phyloP scores from a whole-genome alignment of 2,329 filamentous ascomycete species.

The Fusarium pininemorale region DNA sequence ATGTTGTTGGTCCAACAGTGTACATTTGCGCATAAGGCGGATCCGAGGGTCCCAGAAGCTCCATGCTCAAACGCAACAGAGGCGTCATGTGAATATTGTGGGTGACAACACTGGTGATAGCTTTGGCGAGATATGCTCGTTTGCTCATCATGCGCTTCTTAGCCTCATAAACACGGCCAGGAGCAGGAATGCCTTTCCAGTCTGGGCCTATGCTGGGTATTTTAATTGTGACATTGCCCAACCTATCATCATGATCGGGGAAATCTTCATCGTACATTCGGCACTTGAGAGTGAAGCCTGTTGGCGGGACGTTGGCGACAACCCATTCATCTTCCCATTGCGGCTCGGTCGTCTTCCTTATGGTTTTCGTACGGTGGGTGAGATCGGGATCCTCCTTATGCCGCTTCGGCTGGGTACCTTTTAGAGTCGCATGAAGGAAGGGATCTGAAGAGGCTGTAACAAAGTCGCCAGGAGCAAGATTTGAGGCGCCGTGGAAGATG shows the following conservation, averaged over 20 bases:
- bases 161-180: conserved; percentile 69
- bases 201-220: conserved; percentile 67
- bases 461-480: conserved; percentile 85
- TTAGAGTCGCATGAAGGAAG: conserved; percentile 80
- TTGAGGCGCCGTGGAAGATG: conserved; percentile 81
- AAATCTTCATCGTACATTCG: conserved; percentile 91
- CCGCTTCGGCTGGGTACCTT: conserved; percentile 72
- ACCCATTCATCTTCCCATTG: conserved; percentile 88
- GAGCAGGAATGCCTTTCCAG: conserved; percentile 74
- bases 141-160: conserved; percentile 90
- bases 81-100: conserved; percentile 74
- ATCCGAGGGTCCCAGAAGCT: conserved; percentile 80
- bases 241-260: conserved; percentile 83
- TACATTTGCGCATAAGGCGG: conserved; percentile 75
- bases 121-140: conserved; percentile 80
- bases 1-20: conserved; percentile 79
- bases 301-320: conserved; percentile 83
- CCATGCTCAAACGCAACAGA: conserved; percentile 75
- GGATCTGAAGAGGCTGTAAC: conserved; percentile 83
- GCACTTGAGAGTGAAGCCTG: conserved; percentile 85
- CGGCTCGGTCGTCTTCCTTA: conserved; percentile 77
- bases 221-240: conserved; percentile 84
- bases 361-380: conserved; percentile 77
- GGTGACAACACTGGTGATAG: conserved; percentile 70
- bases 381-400: conserved; percentile 89